Base-by-base conservation (phyloP, 2,329 filamentous ascomycete species). In the Metarhizium sp. region DNA sequence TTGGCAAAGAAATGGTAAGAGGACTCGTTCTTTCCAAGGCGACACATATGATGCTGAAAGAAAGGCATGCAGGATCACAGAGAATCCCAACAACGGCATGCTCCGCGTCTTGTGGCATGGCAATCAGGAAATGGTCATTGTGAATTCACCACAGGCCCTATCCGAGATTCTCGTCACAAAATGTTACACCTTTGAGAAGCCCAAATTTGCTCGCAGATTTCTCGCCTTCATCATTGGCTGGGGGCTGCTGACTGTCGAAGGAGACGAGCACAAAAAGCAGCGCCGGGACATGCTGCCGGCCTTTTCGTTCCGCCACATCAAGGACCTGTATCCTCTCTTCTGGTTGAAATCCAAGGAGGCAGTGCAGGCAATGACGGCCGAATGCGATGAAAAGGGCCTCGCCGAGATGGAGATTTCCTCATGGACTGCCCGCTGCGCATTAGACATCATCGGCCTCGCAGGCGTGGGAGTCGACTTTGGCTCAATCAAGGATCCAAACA, bases 191-290 rank as follows among this genome's bases (percentile, higher is more conserved):
- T 90, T 87, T 59, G 64, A 75, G 42, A 88, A 88, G 66, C 84
- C 85, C 0, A 14, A 49, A 1, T 57, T 58, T 25, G 50, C 56
- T 3, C 53, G 89, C 69, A 85, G 88, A 57, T 92, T 88, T 74
- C 82, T 96, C 7, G 84, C 95, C 59, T 87, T 84, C 73, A 87
- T 88, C 63, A 84, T 96, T 55, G 92, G 92, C 64, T 87, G 84
- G 4, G 69, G 65, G 0, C 55, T 72, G 8, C 57, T 67, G 6
- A 64, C 66, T 34, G 60, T 64, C 20, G 65, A 70, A 50, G 66
- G 64, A 25, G 66, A 71, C 7, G 64, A 65, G 54, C 69, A 73
- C 55, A 66, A 63, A 55, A 59, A 54, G 20, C 64, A 69, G 56
- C 59, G 70, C 11, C 67, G 64, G 32, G 59, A 69, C 54, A 58